Conservation (phyloP, 352 stramenopile genomes). For the Phytophthora pseudosyringae region DNA sequence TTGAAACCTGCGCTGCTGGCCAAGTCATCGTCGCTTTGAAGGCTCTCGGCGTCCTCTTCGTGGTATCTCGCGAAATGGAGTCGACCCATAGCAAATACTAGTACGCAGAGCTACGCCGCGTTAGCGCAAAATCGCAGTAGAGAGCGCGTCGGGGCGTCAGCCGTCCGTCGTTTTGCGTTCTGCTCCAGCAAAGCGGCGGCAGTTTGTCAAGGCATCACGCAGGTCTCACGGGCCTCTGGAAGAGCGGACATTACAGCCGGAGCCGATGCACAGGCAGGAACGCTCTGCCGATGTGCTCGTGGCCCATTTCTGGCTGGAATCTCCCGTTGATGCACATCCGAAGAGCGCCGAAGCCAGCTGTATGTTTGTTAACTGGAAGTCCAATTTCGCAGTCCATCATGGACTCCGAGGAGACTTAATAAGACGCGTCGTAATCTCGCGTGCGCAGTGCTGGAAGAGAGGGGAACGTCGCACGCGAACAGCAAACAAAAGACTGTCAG, state of each 20-base stretch:
- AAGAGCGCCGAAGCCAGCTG: slow-evolving; percentile 21
- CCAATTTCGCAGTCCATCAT: neutral
- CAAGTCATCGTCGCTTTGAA: slow-evolving; percentile 14
- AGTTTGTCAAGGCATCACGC: neutral
- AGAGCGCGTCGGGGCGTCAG: slow-evolving; percentile 16
- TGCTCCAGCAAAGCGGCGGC: slow-evolving; percentile 16
- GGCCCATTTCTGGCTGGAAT: slow-evolving; percentile 29
- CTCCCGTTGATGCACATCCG: slow-evolving; percentile 24
- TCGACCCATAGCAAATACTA: slow-evolving; percentile 27
- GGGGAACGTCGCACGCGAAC: slow-evolving; percentile 10
- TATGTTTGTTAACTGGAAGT: slow-evolving; percentile 4
- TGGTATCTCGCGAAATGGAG: slow-evolving; percentile 36
- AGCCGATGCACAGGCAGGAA: slow-evolving; percentile 24
- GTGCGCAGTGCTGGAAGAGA: slow-evolving; percentile 5
- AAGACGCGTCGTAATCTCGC: slow-evolving; percentile 6
- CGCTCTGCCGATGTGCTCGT: slow-evolving; percentile 28
- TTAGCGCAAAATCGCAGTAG: slow-evolving; percentile 6
- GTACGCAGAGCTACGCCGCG: slow-evolving; percentile 3
- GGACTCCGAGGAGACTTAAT: neutral
- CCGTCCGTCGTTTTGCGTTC: slow-evolving; percentile 29
- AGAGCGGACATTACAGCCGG: slow-evolving; percentile 29
- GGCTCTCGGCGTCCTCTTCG: slow-evolving; percentile 24
- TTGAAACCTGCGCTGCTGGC: slow-evolving; percentile 32
- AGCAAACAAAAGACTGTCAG: slow-evolving; percentile 17
- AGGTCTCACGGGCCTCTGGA: slow-evolving; percentile 12